phyloP scores from a whole-genome alignment of 2,329 filamentous ascomycete species.

The Fusarium sulawesiense region DNA sequence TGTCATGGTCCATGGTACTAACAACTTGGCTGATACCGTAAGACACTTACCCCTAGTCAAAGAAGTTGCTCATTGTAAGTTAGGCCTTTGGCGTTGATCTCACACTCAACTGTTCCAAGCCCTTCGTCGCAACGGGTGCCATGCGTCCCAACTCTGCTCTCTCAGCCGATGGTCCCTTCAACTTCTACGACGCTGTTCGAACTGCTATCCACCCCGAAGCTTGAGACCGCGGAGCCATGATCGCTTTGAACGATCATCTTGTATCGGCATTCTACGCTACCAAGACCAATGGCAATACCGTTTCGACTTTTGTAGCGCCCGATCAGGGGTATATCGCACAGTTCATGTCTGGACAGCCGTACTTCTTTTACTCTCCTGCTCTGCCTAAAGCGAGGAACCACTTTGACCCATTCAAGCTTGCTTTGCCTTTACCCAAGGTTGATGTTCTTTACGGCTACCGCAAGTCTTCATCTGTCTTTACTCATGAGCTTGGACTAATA shows the following conservation, averaged over 20 bases:
- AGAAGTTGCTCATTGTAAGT: neutral
- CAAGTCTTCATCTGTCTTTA: neutral
- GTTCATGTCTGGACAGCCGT: slow-evolving; percentile 63
- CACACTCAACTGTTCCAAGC: slow-evolving; percentile 37
- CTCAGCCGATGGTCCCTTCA: slow-evolving; percentile 26
- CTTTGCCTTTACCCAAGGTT: neutral
- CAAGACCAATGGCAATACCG: slow-evolving; percentile 69
- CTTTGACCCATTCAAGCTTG: slow-evolving; percentile 50
- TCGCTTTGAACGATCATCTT: slow-evolving; percentile 69
- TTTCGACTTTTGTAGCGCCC: slow-evolving; percentile 67
- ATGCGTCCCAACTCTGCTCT: slow-evolving; percentile 27
- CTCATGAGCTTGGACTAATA: neutral
- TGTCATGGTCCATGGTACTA: slow-evolving; percentile 59
- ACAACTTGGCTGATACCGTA: slow-evolving; percentile 66
- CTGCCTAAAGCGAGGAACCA: slow-evolving; percentile 55
- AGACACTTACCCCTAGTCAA: neutral
- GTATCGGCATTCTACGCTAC: slow-evolving; percentile 64
- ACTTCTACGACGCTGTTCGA: slow-evolving; percentile 33
- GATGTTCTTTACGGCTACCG: neutral
- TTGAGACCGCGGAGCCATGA: slow-evolving; percentile 62
- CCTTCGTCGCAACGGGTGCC: slow-evolving; percentile 30
- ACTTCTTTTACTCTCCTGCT: slow-evolving; percentile 63
- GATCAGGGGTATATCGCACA: slow-evolving; percentile 57
- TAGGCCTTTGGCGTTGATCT: slow-evolving; percentile 30
- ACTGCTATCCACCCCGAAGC: slow-evolving; percentile 14